Evolutionary conservation across 805 yeast genomes (phyloP), one percentile per base, ranked within the genome.

Genomic region (Wickerhamomyces xylosicus): DNA sequence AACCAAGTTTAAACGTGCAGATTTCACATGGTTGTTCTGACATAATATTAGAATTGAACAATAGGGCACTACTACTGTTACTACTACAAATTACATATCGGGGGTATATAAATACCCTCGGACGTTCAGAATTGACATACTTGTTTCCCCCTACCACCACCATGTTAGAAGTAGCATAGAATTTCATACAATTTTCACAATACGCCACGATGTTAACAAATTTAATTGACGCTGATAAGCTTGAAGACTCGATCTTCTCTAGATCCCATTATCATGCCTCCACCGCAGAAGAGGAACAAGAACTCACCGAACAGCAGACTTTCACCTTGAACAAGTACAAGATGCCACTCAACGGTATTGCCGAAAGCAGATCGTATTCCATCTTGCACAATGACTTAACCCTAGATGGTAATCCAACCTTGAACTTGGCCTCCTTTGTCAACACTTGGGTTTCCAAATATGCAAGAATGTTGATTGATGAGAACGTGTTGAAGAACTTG

Each of bases 351-450:
- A 49, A 64, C 13, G 85, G 90, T 1, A 59, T 77, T 37, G 59
- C 65, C 9, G 62, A 72, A 3, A 63, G 64, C 7, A 56, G 67
- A 38, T 80, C 85, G 9, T 80, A 77, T 53, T 67, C 75, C 32
- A 61, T 81, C 52, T 66, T 87, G 43, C 77, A 72, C 47, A 83
- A 81, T 53, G 95, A 84, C 47, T 65, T 89, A 59, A 65, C 77
- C 13, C 67, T 89, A 42, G 96, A 87, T 56, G 96, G 96, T 15
- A 77, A 71, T 49, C 92, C 95, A 19, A 74, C 77, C 17, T 67
- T 87, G 57, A 87, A 89, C 57, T 61, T 87, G 57, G 97, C 97
- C 3, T 79, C 90, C 22, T 87, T 87, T 56, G 97, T 87, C 46
- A 85, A 84, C 62, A 87, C 95, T 7, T 71, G 66, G 47, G 54